These are phyloP conservation scores for Phyllachora maydis DNA, from an alignment of 2,329 filamentous ascomycete species.

Conservation along the genomic window DNA sequence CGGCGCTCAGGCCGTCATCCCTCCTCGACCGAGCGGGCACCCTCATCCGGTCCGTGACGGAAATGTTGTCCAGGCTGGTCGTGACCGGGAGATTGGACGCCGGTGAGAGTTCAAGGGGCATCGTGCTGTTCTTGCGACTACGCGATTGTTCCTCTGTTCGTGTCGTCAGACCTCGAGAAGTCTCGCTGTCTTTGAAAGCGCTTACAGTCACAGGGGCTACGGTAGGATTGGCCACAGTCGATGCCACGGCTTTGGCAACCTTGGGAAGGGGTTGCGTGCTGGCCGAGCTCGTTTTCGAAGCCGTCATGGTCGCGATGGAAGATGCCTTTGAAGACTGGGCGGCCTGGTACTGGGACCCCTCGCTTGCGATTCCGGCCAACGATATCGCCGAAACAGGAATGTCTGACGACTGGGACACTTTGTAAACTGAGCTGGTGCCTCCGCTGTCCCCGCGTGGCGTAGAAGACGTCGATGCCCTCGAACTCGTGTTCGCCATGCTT, in stretches of 20 bases:
- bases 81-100: too few species aligned
- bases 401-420: constrained; percentile 13
- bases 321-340: constrained; percentile 23
- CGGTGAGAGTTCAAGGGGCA: too few species aligned
- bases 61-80: constrained; percentile 14
- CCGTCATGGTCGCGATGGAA: constrained; percentile 22
- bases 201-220: constrained; percentile 27
- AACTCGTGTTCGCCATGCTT: constrained; percentile 15
- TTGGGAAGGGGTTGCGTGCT: constrained; percentile 18
- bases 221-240: constrained; percentile 20
- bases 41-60: constrained; percentile 10
- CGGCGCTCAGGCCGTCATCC: constrained; percentile 22
- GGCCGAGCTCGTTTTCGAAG: constrained; percentile 18
- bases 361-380: constrained; percentile 12
- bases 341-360: constrained; percentile 21
- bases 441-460: constrained; percentile 9
- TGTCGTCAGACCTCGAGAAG: constrained; percentile 16
- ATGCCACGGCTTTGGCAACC: constrained; percentile 19
- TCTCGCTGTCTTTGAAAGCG: constrained; percentile 25
- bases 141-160: constrained; percentile 23
- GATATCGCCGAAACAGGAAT: constrained; percentile 16
- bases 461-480: constrained; percentile 10
- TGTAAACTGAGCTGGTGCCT: constrained; percentile 12
- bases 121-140: too few species aligned
- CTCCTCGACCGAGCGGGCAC: constrained; percentile 12